A percentile compares a stretch with the other conserved stretches of the same genome.
These are phyloP conservation scores for Karstenula rhodostoma DNA, from an alignment of 2,329 filamentous ascomycete genomes.

Conservation along the genomic window DNA sequence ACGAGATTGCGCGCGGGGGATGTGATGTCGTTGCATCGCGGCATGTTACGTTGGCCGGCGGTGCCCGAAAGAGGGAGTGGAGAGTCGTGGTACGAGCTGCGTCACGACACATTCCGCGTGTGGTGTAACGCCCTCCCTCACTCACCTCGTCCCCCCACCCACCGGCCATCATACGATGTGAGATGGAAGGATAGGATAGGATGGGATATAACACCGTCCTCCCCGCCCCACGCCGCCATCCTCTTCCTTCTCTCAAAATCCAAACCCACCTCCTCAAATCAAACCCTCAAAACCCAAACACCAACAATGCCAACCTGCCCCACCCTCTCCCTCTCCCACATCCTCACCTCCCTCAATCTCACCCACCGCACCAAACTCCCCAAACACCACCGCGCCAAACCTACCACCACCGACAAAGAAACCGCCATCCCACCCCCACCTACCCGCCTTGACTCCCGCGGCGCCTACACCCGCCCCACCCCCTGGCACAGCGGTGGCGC, in stretches of 20 bases:
- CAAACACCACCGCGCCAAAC: neutral
- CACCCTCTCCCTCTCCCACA: neutral
- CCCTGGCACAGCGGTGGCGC: constrained; percentile 17
- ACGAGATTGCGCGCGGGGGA: neutral
- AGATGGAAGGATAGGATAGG: no score
- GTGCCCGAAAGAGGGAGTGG: neutral
- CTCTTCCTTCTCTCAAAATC: no score
- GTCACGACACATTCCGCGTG: neutral
- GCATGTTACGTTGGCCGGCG: neutral
- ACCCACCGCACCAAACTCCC: neutral
- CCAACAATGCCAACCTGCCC: no score
- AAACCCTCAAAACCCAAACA: no score
- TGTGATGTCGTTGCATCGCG: neutral
- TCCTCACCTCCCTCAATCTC: neutral
- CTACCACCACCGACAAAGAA: neutral
- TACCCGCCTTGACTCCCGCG: constrained; percentile 6
- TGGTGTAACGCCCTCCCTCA: neutral
- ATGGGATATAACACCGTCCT: no score
- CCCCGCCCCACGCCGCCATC: no score
- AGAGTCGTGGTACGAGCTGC: neutral
- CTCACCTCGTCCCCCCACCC: neutral
- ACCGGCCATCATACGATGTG: no score
- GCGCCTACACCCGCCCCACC: constrained; percentile 17
- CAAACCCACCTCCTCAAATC: no score
- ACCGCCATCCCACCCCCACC: constrained; percentile 18